Conservation (phyloP, 805 yeast species). For the Priceomyces medius region DNA sequence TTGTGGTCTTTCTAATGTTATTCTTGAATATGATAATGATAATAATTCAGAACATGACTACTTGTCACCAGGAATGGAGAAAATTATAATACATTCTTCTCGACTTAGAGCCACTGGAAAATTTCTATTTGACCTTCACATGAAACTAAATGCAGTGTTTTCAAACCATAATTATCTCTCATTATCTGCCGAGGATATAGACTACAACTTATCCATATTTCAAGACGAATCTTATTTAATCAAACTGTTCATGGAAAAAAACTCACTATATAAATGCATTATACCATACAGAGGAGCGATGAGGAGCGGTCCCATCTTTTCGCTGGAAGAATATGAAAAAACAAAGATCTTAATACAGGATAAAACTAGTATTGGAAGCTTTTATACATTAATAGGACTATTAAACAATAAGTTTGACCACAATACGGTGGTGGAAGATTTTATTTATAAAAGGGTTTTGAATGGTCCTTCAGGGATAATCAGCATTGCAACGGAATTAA, state of each 20-base stretch:
- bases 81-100: slow-evolving; percentile 11
- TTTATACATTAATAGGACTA: slow-evolving; percentile 39
- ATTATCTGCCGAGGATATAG: slow-evolving; percentile 25
- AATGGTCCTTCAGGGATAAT: slow-evolving; percentile 33
- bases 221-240: slow-evolving; percentile 18
- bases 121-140: slow-evolving; percentile 19
- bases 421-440: slow-evolving; percentile 18
- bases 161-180: slow-evolving; percentile 29
- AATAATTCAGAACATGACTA: slow-evolving; percentile 1
- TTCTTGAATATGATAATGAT: background rate
- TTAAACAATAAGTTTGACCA: slow-evolving; percentile 28
- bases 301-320: slow-evolving; percentile 16
- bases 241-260: slow-evolving; percentile 31
- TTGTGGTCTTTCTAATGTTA: slow-evolving; percentile 29
- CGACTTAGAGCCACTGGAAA: slow-evolving; percentile 30
- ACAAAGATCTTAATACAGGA: slow-evolving; percentile 16
- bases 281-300: slow-evolving; percentile 33
- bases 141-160: slow-evolving; percentile 27
- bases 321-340: slow-evolving; percentile 9
- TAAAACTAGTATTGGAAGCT: slow-evolving; percentile 32
- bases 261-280: slow-evolving; percentile 24
- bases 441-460: slow-evolving; percentile 21
- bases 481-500: slow-evolving; percentile 14
- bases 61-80: slow-evolving; percentile 9
- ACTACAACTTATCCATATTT: slow-evolving; percentile 21